phyloP scores from a whole-genome alignment of 768 basidiomycete species.

The Agrocybe praecox region DNA sequence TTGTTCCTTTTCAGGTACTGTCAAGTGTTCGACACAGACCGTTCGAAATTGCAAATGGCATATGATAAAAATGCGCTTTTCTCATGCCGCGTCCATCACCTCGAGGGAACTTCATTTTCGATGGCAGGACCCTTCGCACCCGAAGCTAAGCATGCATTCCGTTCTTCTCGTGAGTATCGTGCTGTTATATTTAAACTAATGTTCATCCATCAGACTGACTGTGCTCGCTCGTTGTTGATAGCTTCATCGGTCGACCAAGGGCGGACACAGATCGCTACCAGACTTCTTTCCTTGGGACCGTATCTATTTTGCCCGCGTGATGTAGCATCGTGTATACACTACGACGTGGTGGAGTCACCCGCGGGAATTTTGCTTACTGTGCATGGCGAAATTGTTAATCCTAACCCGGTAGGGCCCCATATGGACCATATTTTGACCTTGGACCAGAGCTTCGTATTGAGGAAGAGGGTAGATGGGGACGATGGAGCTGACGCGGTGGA shows the following conservation, averaged over 20 bases:
- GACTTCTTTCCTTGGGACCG: constrained; percentile 12
- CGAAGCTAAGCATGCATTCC: constrained; percentile 1
- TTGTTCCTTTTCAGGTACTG: constrained; percentile 19
- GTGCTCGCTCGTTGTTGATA: no score
- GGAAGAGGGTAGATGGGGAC: constrained; percentile 10
- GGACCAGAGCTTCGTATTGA: constrained; percentile 32
- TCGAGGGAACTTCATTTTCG: constrained; percentile 10
- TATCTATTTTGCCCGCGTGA: constrained; percentile 26
- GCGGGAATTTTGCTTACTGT: constrained; percentile 24
- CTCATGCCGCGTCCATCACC: constrained; percentile 22
- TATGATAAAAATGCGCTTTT: constrained; percentile 30
- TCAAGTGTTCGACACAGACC: constrained; percentile 26
- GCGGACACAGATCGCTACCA: constrained; percentile 14
- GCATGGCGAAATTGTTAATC: constrained; percentile 24
- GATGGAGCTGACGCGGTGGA: constrained; percentile 3
- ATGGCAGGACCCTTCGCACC: constrained; percentile 15
- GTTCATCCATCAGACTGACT: no score
- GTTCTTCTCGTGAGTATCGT: constrained; percentile 11
- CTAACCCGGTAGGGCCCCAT: constrained; percentile 7
- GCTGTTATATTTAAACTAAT: neutral
- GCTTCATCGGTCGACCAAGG: constrained; percentile 9
- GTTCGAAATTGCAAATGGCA: constrained; percentile 21
- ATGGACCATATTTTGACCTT: constrained; percentile 21
- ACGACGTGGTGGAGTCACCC: constrained; percentile 23
- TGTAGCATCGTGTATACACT: constrained; percentile 13